phyloP scores from a whole-genome alignment of 2,329 filamentous ascomycete genomes.

The Alternaria gaisen region DNA sequence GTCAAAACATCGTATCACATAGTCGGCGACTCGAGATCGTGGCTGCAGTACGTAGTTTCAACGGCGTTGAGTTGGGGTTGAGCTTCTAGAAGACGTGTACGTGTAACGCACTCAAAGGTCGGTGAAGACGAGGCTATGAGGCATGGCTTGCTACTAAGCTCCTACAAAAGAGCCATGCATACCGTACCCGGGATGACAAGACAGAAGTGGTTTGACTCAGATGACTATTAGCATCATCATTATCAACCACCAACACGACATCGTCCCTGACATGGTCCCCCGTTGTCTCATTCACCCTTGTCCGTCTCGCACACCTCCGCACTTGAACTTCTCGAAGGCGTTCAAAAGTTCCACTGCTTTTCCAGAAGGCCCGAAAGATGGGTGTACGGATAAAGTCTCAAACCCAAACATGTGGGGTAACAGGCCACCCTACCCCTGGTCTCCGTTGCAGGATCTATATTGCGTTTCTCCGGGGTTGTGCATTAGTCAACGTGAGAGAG shows the following conservation, averaged over 20 bases:
- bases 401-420: slow-evolving; percentile 5
- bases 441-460: slow-evolving; percentile 14
- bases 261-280: neutral
- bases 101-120: neutral
- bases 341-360: slow-evolving; percentile 6
- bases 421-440: slow-evolving; percentile 4
- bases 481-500: neutral
- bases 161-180: neutral
- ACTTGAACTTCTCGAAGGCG: slow-evolving; percentile 7
- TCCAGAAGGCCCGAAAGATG: slow-evolving; percentile 16
- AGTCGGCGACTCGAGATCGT: neutral
- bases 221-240: neutral
- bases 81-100: neutral
- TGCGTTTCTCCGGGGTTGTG: slow-evolving; percentile 4
- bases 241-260: neutral
- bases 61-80: neutral
- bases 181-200: neutral
- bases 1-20: neutral
- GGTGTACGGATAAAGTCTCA: slow-evolving; percentile 14
- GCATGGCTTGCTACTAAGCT: neutral
- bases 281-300: neutral
- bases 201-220: neutral
- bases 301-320: neutral
- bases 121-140: neutral
- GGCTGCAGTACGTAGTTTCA: neutral